Evolutionary conservation across 805 yeast species (phyloP), one percentile per base, ranked within the genome.

Genomic region (Pichia kluyveri): DNA sequence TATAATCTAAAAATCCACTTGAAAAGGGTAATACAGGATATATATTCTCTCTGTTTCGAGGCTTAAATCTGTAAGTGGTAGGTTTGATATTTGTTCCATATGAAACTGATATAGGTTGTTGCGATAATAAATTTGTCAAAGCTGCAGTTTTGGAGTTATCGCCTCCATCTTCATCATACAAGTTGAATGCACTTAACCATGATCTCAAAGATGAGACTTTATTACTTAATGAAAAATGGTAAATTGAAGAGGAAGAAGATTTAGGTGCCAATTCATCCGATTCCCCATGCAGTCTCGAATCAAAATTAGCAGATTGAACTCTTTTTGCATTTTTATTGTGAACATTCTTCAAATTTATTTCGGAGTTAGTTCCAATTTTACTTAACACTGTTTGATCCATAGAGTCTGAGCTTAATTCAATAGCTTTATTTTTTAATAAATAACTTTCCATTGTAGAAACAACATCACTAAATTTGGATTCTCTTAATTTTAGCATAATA

Each of bases 1-100:
- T 78, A 63, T 83, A 86, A 45, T 82, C 86, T 52, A 85, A 76
- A 56, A 86, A 83, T 8, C 78, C 77, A 10, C 87, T 81, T 5
- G 70, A 70, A 11, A 78, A 61, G 1, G 87, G 84, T 4, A 83
- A 57, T 6, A 66, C 67, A 2, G 80, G 77, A n/a, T 62, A 56
- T 9, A 62, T 63, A 32, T 60, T 51, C 11, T 60, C 58, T 42
- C 54, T 47, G 19, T 54, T 56, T n/a, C 53, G 48, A n/a, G 66
- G 64, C 10, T 54, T 63, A 54, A 73, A 82, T 27, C 83, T 67
- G 8, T 86, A 80, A 0, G 86, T 75, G 38, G 69, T 67, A 3
- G 90, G 87, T 45, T 65, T 66, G 17, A 73, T 74, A 41, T 76
- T 78, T 8, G 68, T 57, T 1, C 75, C 78, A 54, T 60, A 65